phyloP scores from a whole-genome alignment of 768 basidiomycete genomes.

The Dentipellis sp. region DNA sequence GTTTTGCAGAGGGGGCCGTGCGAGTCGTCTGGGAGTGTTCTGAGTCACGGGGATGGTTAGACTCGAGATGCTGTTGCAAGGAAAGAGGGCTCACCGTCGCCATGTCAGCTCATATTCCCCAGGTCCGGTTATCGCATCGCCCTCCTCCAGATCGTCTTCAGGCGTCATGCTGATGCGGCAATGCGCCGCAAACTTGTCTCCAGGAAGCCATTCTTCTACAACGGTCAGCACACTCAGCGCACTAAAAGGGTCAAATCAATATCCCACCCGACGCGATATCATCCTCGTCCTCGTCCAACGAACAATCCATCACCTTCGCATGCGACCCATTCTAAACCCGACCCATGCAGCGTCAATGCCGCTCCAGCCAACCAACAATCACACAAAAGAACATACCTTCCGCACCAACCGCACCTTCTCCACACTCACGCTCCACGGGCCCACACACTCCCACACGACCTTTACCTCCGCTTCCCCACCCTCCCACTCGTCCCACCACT shows the following conservation, averaged over 20 bases:
- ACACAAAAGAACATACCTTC: constrained; percentile 31
- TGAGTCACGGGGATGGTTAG: constrained; percentile 17
- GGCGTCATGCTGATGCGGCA: constrained; percentile 42
- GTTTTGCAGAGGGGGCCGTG: constrained; percentile 39
- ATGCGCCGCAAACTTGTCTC: constrained; percentile 53
- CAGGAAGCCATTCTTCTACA: constrained; percentile 46
- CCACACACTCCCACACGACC: constrained; percentile 41
- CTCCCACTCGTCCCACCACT: constrained; percentile 40
- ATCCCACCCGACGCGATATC: constrained; percentile 34
- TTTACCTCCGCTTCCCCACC: constrained; percentile 51
- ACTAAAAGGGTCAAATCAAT: not conserved
- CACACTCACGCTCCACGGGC: constrained; percentile 48
- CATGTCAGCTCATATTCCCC: constrained; percentile 56
- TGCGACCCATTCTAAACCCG: constrained; percentile 29
- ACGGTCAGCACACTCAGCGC: not conserved
- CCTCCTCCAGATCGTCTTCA: constrained; percentile 28
- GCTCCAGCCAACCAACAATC: not conserved
- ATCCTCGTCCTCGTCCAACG: constrained; percentile 34
- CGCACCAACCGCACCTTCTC: constrained; percentile 38
- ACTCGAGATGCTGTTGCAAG: not conserved
- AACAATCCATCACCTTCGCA: constrained; percentile 43
- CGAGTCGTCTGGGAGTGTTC: constrained; percentile 36
- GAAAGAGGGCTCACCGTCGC: constrained; percentile 40
- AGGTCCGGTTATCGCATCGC: constrained; percentile 33
- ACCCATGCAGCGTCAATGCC: not conserved